These are phyloP conservation scores for Eucalyptus coolabah DNA, from an alignment of 345 rosid genomes.

Conservation along the genomic window DNA sequence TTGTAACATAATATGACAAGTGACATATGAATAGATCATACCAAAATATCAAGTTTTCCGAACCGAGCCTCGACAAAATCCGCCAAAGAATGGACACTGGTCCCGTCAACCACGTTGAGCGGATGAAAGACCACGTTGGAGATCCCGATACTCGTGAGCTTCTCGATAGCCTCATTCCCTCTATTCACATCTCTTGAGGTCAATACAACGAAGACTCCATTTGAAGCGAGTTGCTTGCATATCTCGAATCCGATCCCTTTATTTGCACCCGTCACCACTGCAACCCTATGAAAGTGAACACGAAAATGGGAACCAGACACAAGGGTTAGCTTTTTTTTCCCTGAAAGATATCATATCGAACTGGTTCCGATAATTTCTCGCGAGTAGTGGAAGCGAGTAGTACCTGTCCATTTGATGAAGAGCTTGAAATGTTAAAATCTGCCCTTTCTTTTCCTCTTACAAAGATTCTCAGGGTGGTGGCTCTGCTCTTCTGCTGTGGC, in stretches of 20 bases:
- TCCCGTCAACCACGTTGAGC: not conserved
- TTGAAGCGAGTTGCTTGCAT: not conserved
- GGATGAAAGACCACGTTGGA: not conserved
- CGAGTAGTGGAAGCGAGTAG: not conserved
- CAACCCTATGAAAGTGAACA: not conserved
- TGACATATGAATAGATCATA: not conserved
- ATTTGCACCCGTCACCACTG: slow-evolving; percentile 9
- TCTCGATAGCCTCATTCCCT: not conserved
- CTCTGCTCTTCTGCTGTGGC: not conserved
- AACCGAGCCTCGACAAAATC: not conserved
- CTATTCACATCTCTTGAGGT: slow-evolving; percentile 3
- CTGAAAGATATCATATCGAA: not conserved
- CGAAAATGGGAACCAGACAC: not conserved
- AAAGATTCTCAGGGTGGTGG: not conserved
- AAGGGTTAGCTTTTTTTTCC: not conserved
- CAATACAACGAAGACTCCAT: not conserved
- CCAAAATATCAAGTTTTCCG: not conserved
- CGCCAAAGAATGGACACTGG: not conserved
- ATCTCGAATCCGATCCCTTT: slow-evolving; percentile 9
- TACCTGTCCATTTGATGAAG: not conserved
- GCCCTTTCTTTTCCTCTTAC: not conserved
- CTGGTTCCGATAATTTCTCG: not conserved
- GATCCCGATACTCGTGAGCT: not conserved
- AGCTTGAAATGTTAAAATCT: not conserved
- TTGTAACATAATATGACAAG: not conserved